A percentile compares a stretch with the other conserved stretches of the same genome.
Conservation (phyloP, 2,329 filamentous ascomycete genomes). For the Xylariaceae sp. region DNA sequence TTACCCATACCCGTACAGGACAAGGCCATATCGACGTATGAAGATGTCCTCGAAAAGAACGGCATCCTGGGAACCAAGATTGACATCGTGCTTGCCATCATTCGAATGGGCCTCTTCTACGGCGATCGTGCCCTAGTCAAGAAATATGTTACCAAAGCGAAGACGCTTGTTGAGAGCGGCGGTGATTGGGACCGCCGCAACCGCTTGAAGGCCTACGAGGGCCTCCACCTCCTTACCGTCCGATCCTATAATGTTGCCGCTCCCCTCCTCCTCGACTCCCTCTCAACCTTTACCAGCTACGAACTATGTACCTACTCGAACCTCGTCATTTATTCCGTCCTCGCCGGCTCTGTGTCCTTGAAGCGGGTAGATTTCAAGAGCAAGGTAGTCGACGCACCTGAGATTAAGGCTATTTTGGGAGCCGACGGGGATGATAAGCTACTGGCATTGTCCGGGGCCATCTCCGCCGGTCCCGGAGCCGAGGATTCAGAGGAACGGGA, state of each 20-base stretch:
- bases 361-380: conserved; percentile 98
- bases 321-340: conserved; percentile 90
- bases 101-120: conserved; percentile 93
- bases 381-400: conserved; percentile 95
- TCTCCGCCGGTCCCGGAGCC: conserved; percentile 74
- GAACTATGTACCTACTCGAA: conserved; percentile 96
- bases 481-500: conserved; percentile 69
- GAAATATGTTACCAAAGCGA: conserved; percentile 87
- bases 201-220: conserved; percentile 96
- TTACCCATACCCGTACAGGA: conserved; percentile 52
- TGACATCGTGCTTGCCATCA: conserved; percentile 91
- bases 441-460: conserved; percentile 69
- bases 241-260: conserved; percentile 87
- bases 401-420: conserved; percentile 95
- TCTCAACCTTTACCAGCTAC: conserved; percentile 98
- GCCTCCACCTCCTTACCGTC: conserved; percentile 84
- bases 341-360: conserved; percentile 87
- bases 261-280: conserved; percentile 87
- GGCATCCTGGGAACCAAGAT: conserved; percentile 95
- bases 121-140: conserved; percentile 88
- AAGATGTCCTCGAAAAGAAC: conserved; percentile 95
- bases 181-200: conserved; percentile 99
- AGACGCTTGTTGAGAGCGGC: conserved; percentile 83
- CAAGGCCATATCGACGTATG: conserved; percentile 86
- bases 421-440: conserved; percentile 77